Evolutionary conservation across 768 basidiomycete species (phyloP).

Genomic region (Phaffia tasmanica): DNA sequence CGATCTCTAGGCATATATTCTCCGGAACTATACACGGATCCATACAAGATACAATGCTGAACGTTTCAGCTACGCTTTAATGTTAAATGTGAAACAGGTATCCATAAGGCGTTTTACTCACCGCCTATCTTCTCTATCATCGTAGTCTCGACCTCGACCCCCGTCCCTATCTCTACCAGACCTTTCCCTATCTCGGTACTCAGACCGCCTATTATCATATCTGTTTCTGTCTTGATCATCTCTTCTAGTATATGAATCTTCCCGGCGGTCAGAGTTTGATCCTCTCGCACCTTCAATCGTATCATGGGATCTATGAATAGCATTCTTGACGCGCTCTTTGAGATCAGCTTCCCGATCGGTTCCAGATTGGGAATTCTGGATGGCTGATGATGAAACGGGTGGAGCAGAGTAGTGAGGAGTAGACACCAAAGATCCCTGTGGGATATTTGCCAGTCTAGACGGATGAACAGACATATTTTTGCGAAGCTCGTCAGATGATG

Average conservation of each 20-base stretch:
- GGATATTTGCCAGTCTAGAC: slow-evolving; percentile 14
- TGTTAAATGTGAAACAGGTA: too few species aligned
- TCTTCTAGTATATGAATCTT: not conserved
- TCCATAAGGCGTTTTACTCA: not conserved
- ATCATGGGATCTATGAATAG: slow-evolving; percentile 1
- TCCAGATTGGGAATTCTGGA: not conserved
- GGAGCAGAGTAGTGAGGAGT: not conserved
- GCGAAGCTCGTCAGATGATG: not conserved
- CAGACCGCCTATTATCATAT: slow-evolving; percentile 4
- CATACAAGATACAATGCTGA: too few species aligned
- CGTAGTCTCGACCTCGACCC: not conserved
- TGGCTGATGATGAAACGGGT: not conserved
- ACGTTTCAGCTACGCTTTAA: too few species aligned
- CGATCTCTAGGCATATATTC: slow-evolving; percentile 5
- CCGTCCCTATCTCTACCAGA: not conserved
- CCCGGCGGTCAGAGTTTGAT: not conserved
- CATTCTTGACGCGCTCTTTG: slow-evolving; percentile 8
- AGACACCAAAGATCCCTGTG: not conserved
- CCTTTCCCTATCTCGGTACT: not conserved
- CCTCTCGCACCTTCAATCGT: not conserved
- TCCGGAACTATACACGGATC: too few species aligned
- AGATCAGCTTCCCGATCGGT: slow-evolving; percentile 20
- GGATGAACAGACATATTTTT: slow-evolving; percentile 19
- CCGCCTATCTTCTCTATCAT: slow-evolving; percentile 7
- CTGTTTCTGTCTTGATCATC: slow-evolving; percentile 8